Evolutionary conservation across 441 rosid species (phyloP).

Genomic region (Flueggea neowawraea): DNA sequence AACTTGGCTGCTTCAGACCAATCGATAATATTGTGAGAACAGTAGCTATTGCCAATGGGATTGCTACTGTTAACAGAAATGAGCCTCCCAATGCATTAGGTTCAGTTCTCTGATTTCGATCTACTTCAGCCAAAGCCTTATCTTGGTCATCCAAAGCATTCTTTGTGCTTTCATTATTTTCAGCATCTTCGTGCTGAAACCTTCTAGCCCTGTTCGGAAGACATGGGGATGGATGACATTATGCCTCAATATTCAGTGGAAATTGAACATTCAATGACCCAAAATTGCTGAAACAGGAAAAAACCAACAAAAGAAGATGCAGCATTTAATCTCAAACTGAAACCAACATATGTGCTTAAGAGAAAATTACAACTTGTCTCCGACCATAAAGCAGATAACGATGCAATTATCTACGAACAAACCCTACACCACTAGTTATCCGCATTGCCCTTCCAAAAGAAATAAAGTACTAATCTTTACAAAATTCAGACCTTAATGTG

Average conservation of each 20-base stretch:
- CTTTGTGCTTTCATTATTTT: conserved; percentile 23
- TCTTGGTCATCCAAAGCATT: conserved; percentile 25
- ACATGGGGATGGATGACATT: background rate
- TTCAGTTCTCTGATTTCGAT: conserved; percentile 7
- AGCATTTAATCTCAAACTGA: no score
- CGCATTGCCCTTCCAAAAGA: no score
- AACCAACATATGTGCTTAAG: no score
- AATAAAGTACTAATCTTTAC: no score
- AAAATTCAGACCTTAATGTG: no score
- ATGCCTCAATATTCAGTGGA: background rate
- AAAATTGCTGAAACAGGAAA: background rate
- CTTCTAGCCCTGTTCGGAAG: conserved; percentile 28
- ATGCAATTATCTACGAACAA: no score
- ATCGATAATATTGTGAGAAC: conserved; percentile 39
- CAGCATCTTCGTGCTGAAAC: conserved; percentile 23
- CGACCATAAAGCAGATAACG: no score
- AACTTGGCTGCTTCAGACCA: conserved; percentile 29
- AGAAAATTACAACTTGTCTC: no score
- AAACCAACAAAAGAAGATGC: background rate
- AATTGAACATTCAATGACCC: background rate
- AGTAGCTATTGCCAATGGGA: conserved; percentile 54
- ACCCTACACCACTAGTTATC: no score
- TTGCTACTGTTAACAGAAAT: conserved; percentile 47
- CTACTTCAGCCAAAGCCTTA: conserved; percentile 26
- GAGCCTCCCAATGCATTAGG: conserved; percentile 29